Evolutionary conservation across 225 moss, liverwort and hornwort species (phyloP).

Genomic region (Pseudisothecium myosuroides): DNA sequence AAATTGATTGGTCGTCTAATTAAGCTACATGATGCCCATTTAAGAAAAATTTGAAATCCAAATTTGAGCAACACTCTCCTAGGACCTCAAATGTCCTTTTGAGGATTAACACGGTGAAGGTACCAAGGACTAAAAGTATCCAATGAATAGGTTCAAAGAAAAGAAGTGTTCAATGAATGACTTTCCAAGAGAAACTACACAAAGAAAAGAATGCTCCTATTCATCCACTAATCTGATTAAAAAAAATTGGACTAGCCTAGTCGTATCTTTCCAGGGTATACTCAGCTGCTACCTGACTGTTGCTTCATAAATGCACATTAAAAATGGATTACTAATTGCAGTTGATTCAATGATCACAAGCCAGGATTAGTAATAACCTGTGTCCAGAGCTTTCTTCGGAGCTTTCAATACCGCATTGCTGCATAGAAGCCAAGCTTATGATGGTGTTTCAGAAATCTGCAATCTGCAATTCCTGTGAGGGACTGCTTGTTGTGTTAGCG

Average conservation of each 20-base stretch:
- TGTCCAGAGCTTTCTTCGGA: neutral
- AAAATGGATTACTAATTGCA: neutral
- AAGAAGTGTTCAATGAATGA: too few relatives aligned
- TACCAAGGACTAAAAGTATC: neutral
- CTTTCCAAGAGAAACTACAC: neutral
- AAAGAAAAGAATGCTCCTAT: neutral
- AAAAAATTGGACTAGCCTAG: neutral
- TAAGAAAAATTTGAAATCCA: neutral
- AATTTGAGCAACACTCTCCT: accelerated
- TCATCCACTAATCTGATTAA: neutral
- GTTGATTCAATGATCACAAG: neutral
- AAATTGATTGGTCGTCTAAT: neutral
- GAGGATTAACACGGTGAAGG: accelerated
- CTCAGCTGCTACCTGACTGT: neutral
- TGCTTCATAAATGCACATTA: neutral
- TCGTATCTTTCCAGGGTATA: too few relatives aligned
- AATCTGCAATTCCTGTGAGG: neutral
- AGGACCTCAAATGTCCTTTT: neutral
- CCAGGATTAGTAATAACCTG: neutral
- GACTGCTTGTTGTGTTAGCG: neutral
- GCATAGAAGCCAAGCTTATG: neutral
- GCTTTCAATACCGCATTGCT: neutral
- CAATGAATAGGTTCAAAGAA: too few relatives aligned
- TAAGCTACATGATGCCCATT: neutral
- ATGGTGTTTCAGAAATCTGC: neutral